Evolutionary conservation across 108 stramenopile genomes (phyloP).

Genomic region (Mayamaea pseudoterrestris): DNA sequence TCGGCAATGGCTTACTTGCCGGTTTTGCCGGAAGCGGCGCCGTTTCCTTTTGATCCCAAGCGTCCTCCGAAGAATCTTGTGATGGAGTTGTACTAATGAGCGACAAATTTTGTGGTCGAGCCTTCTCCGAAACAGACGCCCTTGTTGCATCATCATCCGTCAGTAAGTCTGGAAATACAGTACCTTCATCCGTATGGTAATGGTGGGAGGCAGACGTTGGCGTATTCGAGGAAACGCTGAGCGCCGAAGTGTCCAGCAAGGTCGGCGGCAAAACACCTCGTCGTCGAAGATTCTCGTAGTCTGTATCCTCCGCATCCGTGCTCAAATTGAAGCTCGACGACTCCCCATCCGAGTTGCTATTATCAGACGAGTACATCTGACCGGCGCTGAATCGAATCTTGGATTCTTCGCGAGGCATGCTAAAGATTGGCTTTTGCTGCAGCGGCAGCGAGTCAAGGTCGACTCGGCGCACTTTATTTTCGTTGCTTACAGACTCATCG

Average conservation of each 20-base stretch:
- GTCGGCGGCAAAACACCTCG: conserved; percentile 10
- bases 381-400: no score
- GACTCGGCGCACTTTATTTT: no score
- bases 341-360: conserved; percentile 25
- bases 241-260: conserved; percentile 4
- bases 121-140: conserved; percentile 12
- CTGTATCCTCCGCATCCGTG: conserved; percentile 65
- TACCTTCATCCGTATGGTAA: conserved; percentile 22
- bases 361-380: conserved; percentile 23
- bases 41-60: no score
- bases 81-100: not conserved
- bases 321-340: conserved; percentile 40
- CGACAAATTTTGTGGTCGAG: not conserved
- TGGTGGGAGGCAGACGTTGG: conserved; percentile 16
- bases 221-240: no score
- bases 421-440: no score
- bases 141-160: conserved; percentile 35
- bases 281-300: conserved; percentile 44
- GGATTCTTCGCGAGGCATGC: no score
- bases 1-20: conserved; percentile 4
- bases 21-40: no score
- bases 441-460: no score
- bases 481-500: no score
- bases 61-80: not conserved
- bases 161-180: conserved; percentile 41